Evolutionary conservation across 768 basidiomycete species (phyloP), one percentile per base, ranked within the genome.

Genomic region (Tephrocybe rancida): DNA sequence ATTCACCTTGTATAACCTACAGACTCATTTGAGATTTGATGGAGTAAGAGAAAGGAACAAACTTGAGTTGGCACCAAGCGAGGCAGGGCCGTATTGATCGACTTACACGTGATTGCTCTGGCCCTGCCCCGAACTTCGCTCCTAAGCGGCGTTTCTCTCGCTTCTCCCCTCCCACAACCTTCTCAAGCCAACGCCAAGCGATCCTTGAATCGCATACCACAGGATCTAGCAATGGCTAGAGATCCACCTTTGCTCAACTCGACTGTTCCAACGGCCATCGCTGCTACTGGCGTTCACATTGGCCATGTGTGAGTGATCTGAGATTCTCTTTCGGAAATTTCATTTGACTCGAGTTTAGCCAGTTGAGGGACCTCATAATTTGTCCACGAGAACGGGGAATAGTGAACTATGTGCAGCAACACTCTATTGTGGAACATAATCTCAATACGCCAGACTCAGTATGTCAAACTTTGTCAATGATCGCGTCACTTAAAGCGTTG

Each of bases 361-460:
- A 93, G 70, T 73, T 93, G 25, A 80, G 90, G 30, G 90, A 93
- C 71, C 81, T 93, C 44, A 70, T 92, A 45, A 80, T 88, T 54
- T 90, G 88, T 67, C 90, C 89, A 1, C 74, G 81, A 5, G 81
- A 85, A 57, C 71, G 78, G 11, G 87, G 88, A 2, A 64, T 85
- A 5, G 79, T 90, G 32, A 85, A 83, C 67, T 90, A 87, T 59
- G 73, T 87, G 2, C 79, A 79, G 22, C 66, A 66, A 8, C 62
- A 67, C 30, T 73, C 77, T 24, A 83, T 90, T 47, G 70, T 85
- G 21, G 86, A 89, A 58, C 85, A 85, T 48, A 79, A 88, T 65
- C 64, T 88, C 8, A 65, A 75, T 39, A 60, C 65, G 29, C 77
- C 80, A 3, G 67, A 75, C 58, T 55, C 72, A 29, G 86, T 86